A percentile compares a stretch with the other conserved stretches of the same genome.
These are phyloP conservation scores for Pseudogymnoascus sp. DNA, from an alignment of 2,329 filamentous ascomycete species.

Conservation along the genomic window DNA sequence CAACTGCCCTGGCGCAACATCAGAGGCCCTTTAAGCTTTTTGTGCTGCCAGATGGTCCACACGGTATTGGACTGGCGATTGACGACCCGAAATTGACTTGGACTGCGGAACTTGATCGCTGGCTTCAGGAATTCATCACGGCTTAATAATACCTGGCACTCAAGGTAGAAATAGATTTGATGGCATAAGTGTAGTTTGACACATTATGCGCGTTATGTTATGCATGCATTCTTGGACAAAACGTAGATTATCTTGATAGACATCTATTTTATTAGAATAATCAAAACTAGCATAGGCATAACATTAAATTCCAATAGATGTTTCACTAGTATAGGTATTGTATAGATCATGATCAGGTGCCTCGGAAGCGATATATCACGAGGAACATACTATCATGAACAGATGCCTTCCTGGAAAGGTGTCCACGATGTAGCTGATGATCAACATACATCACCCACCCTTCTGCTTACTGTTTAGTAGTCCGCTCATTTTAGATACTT, in stretches of 20 bases:
- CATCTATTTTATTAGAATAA: background rate
- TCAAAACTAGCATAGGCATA: background rate
- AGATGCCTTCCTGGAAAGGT: background rate
- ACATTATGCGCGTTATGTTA: background rate
- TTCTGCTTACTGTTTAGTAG: constrained; percentile 9
- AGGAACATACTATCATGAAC: no score
- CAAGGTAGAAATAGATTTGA: background rate
- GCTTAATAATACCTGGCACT: constrained; percentile 10
- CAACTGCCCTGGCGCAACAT: constrained; percentile 21
- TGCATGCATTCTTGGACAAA: background rate
- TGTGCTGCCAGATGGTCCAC: constrained; percentile 26
- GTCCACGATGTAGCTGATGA: background rate
- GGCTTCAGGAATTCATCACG: constrained; percentile 21
- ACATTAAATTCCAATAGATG: background rate
- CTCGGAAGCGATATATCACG: no score
- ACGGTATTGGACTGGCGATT: constrained; percentile 25
- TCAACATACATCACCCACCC: constrained; percentile 21
- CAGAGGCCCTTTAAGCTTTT: constrained; percentile 21
- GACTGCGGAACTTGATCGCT: constrained; percentile 26
- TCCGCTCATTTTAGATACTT: background rate
- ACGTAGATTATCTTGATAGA: background rate
- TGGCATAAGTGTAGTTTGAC: background rate
- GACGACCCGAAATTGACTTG: constrained; percentile 22
- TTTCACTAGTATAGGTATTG: background rate
- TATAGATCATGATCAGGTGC: no score